A percentile compares a stretch with the other conserved stretches of the same genome.
Evolutionary conservation across 139 green algal genomes (phyloP).

Genomic region (Choricystis sp.): DNA sequence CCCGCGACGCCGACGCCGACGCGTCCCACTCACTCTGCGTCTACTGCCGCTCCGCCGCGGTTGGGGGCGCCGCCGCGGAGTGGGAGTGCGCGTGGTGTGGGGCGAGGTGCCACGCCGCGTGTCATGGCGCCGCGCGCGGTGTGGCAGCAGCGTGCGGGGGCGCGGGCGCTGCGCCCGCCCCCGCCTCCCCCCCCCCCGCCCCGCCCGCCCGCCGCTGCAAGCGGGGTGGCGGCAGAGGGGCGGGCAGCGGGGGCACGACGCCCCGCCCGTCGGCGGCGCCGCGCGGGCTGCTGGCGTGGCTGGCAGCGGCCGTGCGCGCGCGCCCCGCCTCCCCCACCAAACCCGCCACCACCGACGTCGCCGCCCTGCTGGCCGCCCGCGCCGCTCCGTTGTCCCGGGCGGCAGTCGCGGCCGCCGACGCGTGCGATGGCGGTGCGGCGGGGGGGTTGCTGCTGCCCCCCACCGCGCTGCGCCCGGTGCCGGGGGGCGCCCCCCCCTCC

Average conservation of each 20-base stretch:
- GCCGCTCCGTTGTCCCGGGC: no score
- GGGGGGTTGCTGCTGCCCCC: slow-evolving; percentile 12
- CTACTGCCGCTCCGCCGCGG: slow-evolving; percentile 31
- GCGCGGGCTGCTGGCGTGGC: not conserved
- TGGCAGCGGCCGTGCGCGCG: not conserved
- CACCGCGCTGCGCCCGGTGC: not conserved
- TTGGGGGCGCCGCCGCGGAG: slow-evolving; percentile 34
- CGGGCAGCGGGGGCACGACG: slow-evolving; percentile 1
- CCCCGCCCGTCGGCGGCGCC: slow-evolving; percentile 1
- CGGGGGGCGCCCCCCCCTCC: not conserved
- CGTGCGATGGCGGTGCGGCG: no score
- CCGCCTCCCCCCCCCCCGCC: slow-evolving; percentile 1
- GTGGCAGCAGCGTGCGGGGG: not conserved
- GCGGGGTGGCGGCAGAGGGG: slow-evolving; percentile 1
- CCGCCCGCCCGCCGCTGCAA: not conserved
- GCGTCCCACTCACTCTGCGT: slow-evolving; percentile 2
- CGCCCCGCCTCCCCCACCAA: not conserved
- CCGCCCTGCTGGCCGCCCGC: no score
- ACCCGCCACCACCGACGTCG: slow-evolving; percentile 5
- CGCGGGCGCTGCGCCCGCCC: not conserved
- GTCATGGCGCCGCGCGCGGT: slow-evolving; percentile 21
- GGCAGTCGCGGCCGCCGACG: no score
- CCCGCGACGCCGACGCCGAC: not conserved
- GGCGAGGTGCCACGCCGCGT: slow-evolving; percentile 38
- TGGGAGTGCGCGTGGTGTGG: slow-evolving; percentile 56